These are phyloP conservation scores for Microbotryum silenes-acaulis DNA, from an alignment of 1,284 basidiomycete genomes.

Conservation along the genomic window DNA sequence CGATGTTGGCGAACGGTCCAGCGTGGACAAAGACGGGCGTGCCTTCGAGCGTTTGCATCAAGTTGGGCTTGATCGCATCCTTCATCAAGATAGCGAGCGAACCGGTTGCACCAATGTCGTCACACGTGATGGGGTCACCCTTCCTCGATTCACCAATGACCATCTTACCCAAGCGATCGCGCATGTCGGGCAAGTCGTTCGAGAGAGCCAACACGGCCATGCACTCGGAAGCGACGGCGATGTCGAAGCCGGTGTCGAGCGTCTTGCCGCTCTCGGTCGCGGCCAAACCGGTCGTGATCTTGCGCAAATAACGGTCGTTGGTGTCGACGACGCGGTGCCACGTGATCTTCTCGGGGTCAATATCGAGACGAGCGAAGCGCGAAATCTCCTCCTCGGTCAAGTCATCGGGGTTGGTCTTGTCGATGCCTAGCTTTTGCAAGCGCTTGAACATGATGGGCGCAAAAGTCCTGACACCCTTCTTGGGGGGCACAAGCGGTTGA, in stretches of 20 bases:
- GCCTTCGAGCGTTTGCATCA: conserved; percentile 98
- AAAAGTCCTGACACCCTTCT: conserved; percentile 92
- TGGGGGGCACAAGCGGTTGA: conserved; percentile 85
- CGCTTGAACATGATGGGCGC: conserved; percentile 95
- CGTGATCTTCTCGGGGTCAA: conserved; percentile 85
- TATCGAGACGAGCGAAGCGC: conserved; percentile 82
- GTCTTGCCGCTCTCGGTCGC: conserved; percentile 83
- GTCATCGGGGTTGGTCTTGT: conserved; percentile 87
- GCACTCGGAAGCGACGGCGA: conserved; percentile 92
- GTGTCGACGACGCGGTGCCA: conserved; percentile 98
- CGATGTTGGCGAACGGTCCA: conserved; percentile 98
- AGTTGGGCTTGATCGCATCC: conserved; percentile 97
- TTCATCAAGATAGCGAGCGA: conserved; percentile 97
- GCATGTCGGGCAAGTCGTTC: conserved; percentile 85
- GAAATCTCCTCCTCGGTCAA: conserved; percentile 88
- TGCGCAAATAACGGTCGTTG: conserved; percentile 94
- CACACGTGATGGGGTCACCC: conserved; percentile 89
- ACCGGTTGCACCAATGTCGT: conserved; percentile 92
- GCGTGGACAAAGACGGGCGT: conserved; percentile 99
- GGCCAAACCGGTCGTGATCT: conserved; percentile 85
- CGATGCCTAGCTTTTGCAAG: conserved; percentile 87
- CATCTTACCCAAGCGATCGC: conserved; percentile 82
- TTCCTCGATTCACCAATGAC: conserved; percentile 91
- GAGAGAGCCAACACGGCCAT: conserved; percentile 96
- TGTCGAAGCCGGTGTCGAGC: conserved; percentile 89